Percentiles rank a stretch among this genome's conserved stretches.
Evolutionary conservation across 192 early-diverging fungal genomes (phyloP).

Genomic region (Thamnidium elegans): DNA sequence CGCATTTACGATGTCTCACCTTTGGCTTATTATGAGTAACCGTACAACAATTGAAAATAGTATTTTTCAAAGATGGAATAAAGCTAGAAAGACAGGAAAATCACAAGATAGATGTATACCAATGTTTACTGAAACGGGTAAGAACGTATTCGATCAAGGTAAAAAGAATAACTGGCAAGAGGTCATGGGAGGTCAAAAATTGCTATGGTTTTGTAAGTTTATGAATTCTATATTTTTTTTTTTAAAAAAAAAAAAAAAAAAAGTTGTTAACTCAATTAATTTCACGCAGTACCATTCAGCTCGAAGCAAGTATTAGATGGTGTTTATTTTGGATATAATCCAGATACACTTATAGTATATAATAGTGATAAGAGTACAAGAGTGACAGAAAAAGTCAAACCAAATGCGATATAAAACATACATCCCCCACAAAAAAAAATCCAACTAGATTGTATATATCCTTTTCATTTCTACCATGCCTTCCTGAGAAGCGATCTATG

Average conservation of each 20-base stretch:
- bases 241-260: background rate
- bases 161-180: conserved; percentile 44
- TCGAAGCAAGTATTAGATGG: background rate
- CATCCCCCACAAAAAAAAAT: too few species aligned
- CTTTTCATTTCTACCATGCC: too few species aligned
- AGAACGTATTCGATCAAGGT: conserved; percentile 45
- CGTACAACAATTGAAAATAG: conserved; percentile 29
- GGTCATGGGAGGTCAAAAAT: conserved; percentile 47
- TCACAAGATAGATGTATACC: conserved; percentile 11
- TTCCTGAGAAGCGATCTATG: too few species aligned
- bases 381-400: background rate
- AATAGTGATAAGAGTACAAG: background rate
- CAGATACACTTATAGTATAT: background rate
- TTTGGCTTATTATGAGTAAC: conserved; percentile 14
- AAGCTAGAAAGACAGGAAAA: background rate
- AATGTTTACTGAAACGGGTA: conserved; percentile 29
- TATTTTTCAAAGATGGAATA: conserved; percentile 13
- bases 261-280: too few species aligned
- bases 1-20: conserved; percentile 21
- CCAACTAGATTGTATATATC: too few species aligned
- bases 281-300: conserved; percentile 5
- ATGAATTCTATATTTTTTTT: background rate
- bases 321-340: conserved; percentile 11
- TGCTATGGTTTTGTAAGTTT: conserved; percentile 52
- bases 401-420: background rate